Base-by-base conservation (phyloP, 331 rosid species). In the Erythrophleum ivorense region DNA sequence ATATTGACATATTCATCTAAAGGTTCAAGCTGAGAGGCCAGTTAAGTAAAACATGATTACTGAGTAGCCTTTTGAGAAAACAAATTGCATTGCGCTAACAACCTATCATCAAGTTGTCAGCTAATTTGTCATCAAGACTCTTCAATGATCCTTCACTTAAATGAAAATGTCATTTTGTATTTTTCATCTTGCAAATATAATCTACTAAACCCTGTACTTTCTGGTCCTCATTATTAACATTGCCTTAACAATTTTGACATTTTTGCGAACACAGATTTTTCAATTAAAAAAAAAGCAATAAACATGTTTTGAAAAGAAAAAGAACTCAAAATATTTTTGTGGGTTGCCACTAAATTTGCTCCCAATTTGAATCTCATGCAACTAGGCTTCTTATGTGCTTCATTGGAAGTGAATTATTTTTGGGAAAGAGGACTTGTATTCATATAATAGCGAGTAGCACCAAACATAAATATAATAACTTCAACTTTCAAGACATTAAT, bases 21-120 rank as follows among this genome's bases (percentile, higher is more conserved):
- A 49, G 24, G 73, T 53, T 79, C 81, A 82, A 79, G 75, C 84
- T 50, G 53, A 55, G 83, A 76, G 81, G 75, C 67, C 59, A 75
- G 29, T 18, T n/a, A 24, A 55, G 46, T 15, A 24, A 34, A 40
- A 50, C 76, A 49, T 70, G 82, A 53, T 31, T 75, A 53, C 72
- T 24, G 7, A 36, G 24, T 34, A n/a, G 33, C 65, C 69, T 75
- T 76, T 57, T 34, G 65, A 21, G 77, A 70, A 50, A 68, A 67
- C 36, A 21, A 72, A 62, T 18, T 41, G 15, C 59, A 43, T 31
- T 43, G 33, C 54, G 2, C 19, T 46, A 9, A 73, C 67, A 24
- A 66, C 11, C 66, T 36, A 4, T 68, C 9, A 19, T 43, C 10
- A 15, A 58, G 14, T 79, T 45, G 67, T 52, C 24, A 5, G 60